phyloP scores from a whole-genome alignment of 352 stramenopile genomes.

The Phytophthora brassicae region DNA sequence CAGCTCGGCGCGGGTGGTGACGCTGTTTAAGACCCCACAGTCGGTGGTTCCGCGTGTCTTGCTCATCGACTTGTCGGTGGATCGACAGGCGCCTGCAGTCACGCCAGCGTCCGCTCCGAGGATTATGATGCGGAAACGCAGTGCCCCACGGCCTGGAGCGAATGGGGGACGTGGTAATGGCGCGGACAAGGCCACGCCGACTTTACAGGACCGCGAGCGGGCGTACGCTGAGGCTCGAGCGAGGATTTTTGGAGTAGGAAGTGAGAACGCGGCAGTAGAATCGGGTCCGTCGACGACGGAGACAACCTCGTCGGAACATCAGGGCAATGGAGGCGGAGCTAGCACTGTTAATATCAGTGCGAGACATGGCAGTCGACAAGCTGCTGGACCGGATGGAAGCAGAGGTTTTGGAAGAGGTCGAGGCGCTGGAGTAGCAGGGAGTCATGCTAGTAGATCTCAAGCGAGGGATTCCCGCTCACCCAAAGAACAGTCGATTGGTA shows the following conservation, averaged over 20 bases:
- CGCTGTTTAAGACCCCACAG: constrained; percentile 85
- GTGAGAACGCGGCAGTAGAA: constrained; percentile 17
- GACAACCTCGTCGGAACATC: constrained; percentile 21
- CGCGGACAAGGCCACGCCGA: constrained; percentile 60
- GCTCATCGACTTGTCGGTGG: constrained; percentile 86
- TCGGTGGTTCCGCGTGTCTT: constrained; percentile 77
- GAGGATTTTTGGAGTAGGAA: constrained; percentile 91
- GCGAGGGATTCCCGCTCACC: constrained; percentile 12
- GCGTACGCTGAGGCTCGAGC: constrained; percentile 93
- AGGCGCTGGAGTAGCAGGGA: constrained; percentile 1
- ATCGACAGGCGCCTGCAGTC: constrained; percentile 59
- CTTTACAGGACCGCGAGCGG: constrained; percentile 92
- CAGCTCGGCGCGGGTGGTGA: constrained; percentile 81
- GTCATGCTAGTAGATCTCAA: constrained; percentile 1
- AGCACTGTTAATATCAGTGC: constrained; percentile 4
- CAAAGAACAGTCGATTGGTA: constrained; percentile 13
- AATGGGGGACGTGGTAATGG: constrained; percentile 50
- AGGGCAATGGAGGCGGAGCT: constrained; percentile 6
- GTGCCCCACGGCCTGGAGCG: constrained; percentile 30
- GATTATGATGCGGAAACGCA: constrained; percentile 92
- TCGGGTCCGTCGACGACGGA: constrained; percentile 31
- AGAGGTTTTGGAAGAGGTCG: constrained; percentile 40
- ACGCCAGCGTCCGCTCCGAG: constrained; percentile 82
- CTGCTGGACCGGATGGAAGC: constrained; percentile 56
- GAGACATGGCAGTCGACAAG: constrained; percentile 43